Percentiles rank a stretch among this genome's conserved stretches.
These are phyloP conservation scores for Fragaria vesca DNA, from an alignment of 306 rosid species.

Conservation along the genomic window DNA sequence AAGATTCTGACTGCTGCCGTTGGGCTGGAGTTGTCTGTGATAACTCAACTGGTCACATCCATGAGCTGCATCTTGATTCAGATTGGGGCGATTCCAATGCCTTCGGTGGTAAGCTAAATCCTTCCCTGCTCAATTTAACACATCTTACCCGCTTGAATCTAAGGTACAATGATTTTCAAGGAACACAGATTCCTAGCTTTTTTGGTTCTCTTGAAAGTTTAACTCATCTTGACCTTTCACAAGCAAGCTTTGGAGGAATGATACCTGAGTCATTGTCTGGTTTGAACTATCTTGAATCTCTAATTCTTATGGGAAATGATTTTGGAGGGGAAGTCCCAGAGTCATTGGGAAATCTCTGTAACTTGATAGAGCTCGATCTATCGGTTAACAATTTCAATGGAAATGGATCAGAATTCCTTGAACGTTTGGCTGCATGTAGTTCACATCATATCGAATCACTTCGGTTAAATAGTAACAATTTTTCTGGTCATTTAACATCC, in stretches of 20 bases:
- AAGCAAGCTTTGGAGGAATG: background rate
- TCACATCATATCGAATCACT: background rate
- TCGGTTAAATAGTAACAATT: accelerated
- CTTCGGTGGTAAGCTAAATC: conserved; percentile 11
- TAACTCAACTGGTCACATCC: conserved; percentile 6
- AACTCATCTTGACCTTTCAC: background rate
- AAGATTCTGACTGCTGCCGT: conserved; percentile 8
- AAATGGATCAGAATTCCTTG: background rate
- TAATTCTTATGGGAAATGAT: accelerated
- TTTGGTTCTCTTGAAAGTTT: conserved; percentile 2
- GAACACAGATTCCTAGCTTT: conserved; percentile 19
- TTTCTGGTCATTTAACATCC: conserved; percentile 14
- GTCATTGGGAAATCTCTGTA: conserved; percentile 15
- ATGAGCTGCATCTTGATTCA: background rate
- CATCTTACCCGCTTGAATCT: conserved; percentile 12
- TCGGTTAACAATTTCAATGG: background rate
- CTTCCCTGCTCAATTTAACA: conserved; percentile 7
- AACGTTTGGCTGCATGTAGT: background rate
- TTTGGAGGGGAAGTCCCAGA: conserved; percentile 9
- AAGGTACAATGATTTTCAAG: conserved; percentile 4
- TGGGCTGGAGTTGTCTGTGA: conserved; percentile 19
- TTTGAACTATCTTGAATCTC: background rate
- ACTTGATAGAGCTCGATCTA: background rate
- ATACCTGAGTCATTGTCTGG: background rate
- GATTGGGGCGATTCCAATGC: background rate